A percentile compares a stretch with the other conserved stretches of the same genome.
phyloP scores from a whole-genome alignment of 73 alveolate genomes.

The Paramecium tetraurelia region DNA sequence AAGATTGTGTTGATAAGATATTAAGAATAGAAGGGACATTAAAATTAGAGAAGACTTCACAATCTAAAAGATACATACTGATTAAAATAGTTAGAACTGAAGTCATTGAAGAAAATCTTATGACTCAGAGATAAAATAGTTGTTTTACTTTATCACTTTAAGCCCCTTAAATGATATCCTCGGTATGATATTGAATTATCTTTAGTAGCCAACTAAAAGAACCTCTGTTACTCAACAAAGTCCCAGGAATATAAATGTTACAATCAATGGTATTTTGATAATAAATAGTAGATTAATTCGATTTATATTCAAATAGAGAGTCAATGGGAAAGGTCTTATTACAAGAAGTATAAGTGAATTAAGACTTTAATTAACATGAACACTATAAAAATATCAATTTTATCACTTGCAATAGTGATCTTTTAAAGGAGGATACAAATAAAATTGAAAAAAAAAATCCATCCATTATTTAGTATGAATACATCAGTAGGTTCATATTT shows the following conservation, averaged over 20 bases:
- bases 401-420: not conserved
- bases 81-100: not conserved
- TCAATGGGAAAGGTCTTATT: not conserved
- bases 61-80: not conserved
- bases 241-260: not conserved
- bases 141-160: not conserved
- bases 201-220: not conserved
- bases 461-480: not conserved
- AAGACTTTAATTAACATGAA: not conserved
- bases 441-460: not conserved
- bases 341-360: not conserved
- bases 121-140: not conserved
- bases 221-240: not conserved
- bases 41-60: not conserved
- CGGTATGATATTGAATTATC: not conserved
- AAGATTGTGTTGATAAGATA: not conserved
- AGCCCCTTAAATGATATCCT: not conserved
- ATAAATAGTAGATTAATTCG: not conserved
- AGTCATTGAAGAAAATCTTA: not conserved
- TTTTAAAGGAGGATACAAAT: not conserved
- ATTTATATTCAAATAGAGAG: not conserved
- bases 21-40: not conserved
- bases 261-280: not conserved
- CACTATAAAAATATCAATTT: not conserved
- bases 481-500: not conserved